Evolutionary conservation across 139 green algal species (phyloP).

Genomic region (Astrephomene gubernaculifera): DNA sequence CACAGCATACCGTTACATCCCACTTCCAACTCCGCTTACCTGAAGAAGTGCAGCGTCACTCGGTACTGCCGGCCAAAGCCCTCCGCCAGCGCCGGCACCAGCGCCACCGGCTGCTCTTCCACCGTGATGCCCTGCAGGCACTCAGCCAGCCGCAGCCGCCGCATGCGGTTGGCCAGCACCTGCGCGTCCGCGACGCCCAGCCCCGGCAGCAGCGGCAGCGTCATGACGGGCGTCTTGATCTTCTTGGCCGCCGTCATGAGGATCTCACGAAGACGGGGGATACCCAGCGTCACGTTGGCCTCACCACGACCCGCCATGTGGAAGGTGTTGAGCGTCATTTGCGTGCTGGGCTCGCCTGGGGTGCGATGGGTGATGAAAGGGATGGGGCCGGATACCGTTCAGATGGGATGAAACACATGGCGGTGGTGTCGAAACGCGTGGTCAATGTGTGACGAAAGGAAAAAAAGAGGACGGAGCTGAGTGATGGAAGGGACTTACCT

Average conservation of each 20-base stretch:
- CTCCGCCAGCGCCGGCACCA: slow-evolving; percentile 14
- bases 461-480: neutral
- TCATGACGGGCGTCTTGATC: slow-evolving; percentile 97
- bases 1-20: too few relatives aligned
- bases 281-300: slow-evolving; percentile 98
- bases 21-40: too few relatives aligned
- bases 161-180: slow-evolving; percentile 80
- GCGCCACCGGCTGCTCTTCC: slow-evolving; percentile 67
- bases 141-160: slow-evolving; percentile 88
- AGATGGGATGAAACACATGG: too few relatives aligned
- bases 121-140: slow-evolving; percentile 74
- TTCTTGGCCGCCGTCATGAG: slow-evolving; percentile 92
- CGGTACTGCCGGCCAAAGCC: slow-evolving; percentile 61
- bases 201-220: slow-evolving; percentile 76
- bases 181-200: slow-evolving; percentile 49
- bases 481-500: slow-evolving; percentile 74
- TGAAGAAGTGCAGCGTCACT: slow-evolving; percentile 65
- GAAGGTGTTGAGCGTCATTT: slow-evolving; percentile 98
- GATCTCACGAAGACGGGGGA: slow-evolving; percentile 96
- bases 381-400: too few relatives aligned
- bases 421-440: too few relatives aligned
- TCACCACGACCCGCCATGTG: slow-evolving; percentile 95
- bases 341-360: slow-evolving; percentile 87
- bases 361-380: too few relatives aligned
- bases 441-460: neutral